phyloP scores from a whole-genome alignment of 2,329 filamentous ascomycete genomes.

The Aaosphaeria arxii region DNA sequence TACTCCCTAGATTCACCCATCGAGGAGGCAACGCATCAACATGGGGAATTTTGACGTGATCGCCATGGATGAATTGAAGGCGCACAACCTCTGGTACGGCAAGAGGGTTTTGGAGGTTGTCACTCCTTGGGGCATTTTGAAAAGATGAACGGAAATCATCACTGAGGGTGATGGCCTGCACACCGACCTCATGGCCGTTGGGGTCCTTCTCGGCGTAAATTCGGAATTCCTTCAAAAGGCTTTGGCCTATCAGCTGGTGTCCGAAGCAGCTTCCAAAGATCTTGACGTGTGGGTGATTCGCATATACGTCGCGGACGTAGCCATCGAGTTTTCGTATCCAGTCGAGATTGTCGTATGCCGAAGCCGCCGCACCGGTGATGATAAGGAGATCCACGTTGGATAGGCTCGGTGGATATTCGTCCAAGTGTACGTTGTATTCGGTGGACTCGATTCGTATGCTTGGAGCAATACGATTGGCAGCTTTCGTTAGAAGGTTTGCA shows the following conservation, averaged over 20 bases:
- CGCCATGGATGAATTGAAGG: conserved; percentile 41
- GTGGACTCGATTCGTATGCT: conserved; percentile 21
- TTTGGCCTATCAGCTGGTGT: conserved; percentile 41
- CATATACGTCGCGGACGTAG: conserved; percentile 34
- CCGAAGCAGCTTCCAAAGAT: conserved; percentile 47
- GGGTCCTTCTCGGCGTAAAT: conserved; percentile 23
- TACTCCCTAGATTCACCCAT: conserved; percentile 21
- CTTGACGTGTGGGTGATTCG: conserved; percentile 25
- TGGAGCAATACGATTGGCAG: conserved; percentile 6
- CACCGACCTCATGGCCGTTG: conserved; percentile 26
- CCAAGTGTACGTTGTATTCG: conserved; percentile 35
- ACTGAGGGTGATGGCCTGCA: conserved; percentile 16
- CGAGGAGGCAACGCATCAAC: conserved; percentile 10
- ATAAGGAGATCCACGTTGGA: conserved; percentile 36
- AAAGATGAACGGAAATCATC: conserved; percentile 7
- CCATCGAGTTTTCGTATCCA: conserved; percentile 21
- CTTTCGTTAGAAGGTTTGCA: conserved; percentile 17
- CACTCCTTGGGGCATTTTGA: not conserved
- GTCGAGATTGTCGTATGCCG: conserved; percentile 24
- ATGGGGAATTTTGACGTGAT: conserved; percentile 22
- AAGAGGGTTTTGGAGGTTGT: not conserved
- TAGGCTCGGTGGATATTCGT: conserved; percentile 32
- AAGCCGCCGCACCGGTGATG: conserved; percentile 38
- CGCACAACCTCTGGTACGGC: conserved; percentile 10
- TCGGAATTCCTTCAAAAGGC: conserved; percentile 29